These are phyloP conservation scores for Boletus tomentosulus DNA, from an alignment of 768 basidiomycete species.

Conservation along the genomic window DNA sequence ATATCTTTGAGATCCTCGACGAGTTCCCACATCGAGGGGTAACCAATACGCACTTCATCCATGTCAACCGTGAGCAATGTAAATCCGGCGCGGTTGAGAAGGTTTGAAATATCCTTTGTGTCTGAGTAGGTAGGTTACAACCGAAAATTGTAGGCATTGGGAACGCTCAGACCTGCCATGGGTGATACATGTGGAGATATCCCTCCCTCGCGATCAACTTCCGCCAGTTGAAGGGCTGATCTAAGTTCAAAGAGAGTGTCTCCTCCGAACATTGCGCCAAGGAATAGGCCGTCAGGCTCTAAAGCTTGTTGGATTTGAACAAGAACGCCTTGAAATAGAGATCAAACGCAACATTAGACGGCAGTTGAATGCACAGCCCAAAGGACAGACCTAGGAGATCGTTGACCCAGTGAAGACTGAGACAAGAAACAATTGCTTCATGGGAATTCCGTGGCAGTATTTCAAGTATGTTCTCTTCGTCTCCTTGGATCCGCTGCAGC, in stretches of 20 bases:
- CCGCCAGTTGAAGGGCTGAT: conserved; percentile 89
- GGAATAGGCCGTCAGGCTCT: conserved; percentile 88
- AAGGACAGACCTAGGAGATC: conserved; percentile 78
- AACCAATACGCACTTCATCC: conserved; percentile 87
- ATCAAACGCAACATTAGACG: not conserved
- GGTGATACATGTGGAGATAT: conserved; percentile 96
- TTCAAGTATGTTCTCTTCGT: conserved; percentile 78
- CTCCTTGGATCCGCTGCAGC: conserved; percentile 70
- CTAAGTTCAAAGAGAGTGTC: conserved; percentile 96
- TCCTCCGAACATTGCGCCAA: conserved; percentile 93
- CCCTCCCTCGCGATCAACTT: conserved; percentile 91
- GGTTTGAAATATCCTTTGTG: conserved; percentile 87
- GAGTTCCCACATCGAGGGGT: conserved; percentile 95
- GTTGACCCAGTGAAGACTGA: conserved; percentile 95
- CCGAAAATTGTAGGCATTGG: not conserved
- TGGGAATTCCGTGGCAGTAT: conserved; percentile 68
- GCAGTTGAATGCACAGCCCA: not conserved
- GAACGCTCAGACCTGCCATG: conserved; percentile 74
- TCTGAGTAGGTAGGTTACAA: conserved; percentile 44
- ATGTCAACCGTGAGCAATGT: conserved; percentile 91
- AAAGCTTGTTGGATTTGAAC: conserved; percentile 84
- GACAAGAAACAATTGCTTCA: conserved; percentile 88
- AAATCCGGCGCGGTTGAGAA: conserved; percentile 90
- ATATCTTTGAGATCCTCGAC: conserved; percentile 91
- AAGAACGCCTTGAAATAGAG: conserved; percentile 54